These are phyloP conservation scores for Diaporthe citri DNA, from an alignment of 2,329 filamentous ascomycete species.

Conservation along the genomic window DNA sequence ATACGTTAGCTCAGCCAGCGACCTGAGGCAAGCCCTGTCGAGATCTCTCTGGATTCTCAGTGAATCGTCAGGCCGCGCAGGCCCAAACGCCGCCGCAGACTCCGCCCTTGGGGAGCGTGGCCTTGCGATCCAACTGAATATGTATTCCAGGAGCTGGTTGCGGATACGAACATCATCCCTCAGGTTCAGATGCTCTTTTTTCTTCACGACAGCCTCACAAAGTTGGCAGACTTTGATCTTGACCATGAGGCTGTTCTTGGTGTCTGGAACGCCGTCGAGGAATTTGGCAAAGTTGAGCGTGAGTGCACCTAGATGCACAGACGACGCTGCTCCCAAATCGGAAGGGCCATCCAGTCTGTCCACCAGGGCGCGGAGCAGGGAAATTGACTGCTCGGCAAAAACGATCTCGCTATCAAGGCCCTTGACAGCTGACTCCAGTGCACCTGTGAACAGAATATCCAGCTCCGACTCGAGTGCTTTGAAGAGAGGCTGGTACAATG, in stretches of 20 bases:
- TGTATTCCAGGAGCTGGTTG: constrained; percentile 76
- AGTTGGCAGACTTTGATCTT: constrained; percentile 79
- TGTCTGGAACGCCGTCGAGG: constrained; percentile 69
- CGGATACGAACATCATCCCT: constrained; percentile 77
- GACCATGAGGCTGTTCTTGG: constrained; percentile 68
- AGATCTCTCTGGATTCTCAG: constrained; percentile 72
- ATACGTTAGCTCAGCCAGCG: constrained; percentile 75
- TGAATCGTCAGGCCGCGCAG: constrained; percentile 67
- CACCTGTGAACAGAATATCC: constrained; percentile 71
- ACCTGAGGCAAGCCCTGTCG: constrained; percentile 74
- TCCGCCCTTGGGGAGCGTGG: constrained; percentile 66
- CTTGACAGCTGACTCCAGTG: constrained; percentile 63
- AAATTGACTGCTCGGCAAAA: constrained; percentile 76
- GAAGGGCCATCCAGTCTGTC: constrained; percentile 74
- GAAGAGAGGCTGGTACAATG: constrained; percentile 73
- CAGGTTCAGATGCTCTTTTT: constrained; percentile 77
- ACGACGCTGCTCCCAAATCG: constrained; percentile 72
- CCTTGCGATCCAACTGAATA: constrained; percentile 77
- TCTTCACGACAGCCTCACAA: constrained; percentile 73
- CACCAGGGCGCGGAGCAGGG: constrained; percentile 72
- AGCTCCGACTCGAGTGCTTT: constrained; percentile 75
- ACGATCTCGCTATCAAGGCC: constrained; percentile 71
- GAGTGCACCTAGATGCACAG: constrained; percentile 73
- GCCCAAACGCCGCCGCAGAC: constrained; percentile 49
- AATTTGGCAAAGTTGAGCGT: constrained; percentile 77